phyloP scores from a whole-genome alignment of 176 grass and related monocot species.

The Typha latifolia region DNA sequence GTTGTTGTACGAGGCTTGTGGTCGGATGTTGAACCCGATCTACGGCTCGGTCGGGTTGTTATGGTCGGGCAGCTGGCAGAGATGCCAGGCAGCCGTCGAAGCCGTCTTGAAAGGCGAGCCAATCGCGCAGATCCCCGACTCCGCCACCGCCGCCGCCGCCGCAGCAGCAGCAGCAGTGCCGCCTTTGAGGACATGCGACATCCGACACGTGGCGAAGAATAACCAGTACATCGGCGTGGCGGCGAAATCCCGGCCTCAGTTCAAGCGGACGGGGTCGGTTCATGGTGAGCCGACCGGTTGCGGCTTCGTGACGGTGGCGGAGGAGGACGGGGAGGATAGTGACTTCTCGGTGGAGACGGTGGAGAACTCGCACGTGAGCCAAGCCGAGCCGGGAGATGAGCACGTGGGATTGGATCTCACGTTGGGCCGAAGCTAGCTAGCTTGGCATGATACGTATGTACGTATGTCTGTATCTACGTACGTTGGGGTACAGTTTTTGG shows the following conservation, averaged over 20 bases:
- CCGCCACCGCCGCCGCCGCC: background rate
- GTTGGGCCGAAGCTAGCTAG: conserved; percentile 22
- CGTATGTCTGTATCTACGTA: background rate
- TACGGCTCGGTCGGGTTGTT: conserved; percentile 34
- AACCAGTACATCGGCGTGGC: background rate
- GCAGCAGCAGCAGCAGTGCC: too few relatives aligned
- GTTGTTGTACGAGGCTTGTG: conserved; percentile 31
- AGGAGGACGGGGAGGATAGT: conserved; percentile 20
- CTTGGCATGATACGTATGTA: too few relatives aligned
- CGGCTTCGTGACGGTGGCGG: background rate
- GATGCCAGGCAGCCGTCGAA: conserved; percentile 30
- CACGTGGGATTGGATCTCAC: conserved; percentile 33
- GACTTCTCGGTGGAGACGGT: conserved; percentile 26
- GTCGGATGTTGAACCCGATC: conserved; percentile 25
- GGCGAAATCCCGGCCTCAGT: conserved; percentile 25
- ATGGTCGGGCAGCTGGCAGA: conserved; percentile 30
- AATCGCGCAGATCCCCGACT: conserved; percentile 6
- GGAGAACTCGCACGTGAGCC: conserved; percentile 49
- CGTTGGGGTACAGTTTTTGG: conserved; percentile 2
- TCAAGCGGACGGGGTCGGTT: conserved; percentile 23
- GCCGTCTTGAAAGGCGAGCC: conserved; percentile 22
- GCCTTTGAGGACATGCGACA: conserved; percentile 23
- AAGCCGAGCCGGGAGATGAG: conserved; percentile 27
- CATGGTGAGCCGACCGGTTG: conserved; percentile 16
- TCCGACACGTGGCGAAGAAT: conserved; percentile 29